A percentile compares a stretch with the other conserved stretches of the same genome.
Conservation (phyloP, 805 yeast genomes). For the Blastobotrys americana region DNA sequence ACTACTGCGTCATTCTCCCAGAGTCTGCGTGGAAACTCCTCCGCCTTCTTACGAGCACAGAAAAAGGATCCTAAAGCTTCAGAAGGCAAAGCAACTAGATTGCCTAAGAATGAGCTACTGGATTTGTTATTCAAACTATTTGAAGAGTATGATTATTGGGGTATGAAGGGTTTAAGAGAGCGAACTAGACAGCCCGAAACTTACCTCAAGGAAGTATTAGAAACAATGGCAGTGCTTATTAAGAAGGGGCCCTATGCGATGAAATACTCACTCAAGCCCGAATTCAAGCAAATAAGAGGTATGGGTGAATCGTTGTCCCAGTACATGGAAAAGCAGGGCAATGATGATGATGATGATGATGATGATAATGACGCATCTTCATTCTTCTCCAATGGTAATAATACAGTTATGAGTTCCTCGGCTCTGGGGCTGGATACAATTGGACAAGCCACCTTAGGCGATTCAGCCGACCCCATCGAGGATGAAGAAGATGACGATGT, state of each 20-base stretch:
- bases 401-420: too few species aligned
- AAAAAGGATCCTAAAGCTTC: constrained; percentile 32
- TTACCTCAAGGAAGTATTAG: constrained; percentile 83
- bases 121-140: constrained; percentile 82
- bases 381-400: background rate
- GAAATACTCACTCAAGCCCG: constrained; percentile 83
- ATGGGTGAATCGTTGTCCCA: constrained; percentile 17
- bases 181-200: constrained; percentile 90
- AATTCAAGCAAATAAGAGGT: constrained; percentile 68
- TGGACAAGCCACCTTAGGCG: too few species aligned
- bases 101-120: constrained; percentile 87
- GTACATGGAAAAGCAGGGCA: constrained; percentile 14
- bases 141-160: constrained; percentile 96
- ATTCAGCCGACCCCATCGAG: constrained; percentile 2
- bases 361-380: background rate
- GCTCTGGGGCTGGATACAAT: too few species aligned
- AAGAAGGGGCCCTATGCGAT: constrained; percentile 95
- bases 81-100: constrained; percentile 86
- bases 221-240: constrained; percentile 78
- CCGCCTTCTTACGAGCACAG: constrained; percentile 51
- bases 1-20: constrained; percentile 83
- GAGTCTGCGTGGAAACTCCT: constrained; percentile 58
- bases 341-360: background rate
- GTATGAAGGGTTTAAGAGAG: constrained; percentile 87
- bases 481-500: constrained; percentile 14